Evolutionary conservation across 2,329 filamentous ascomycete genomes (phyloP), one percentile per base, ranked within the genome.

Genomic region (Thielaviopsis euricoi): DNA sequence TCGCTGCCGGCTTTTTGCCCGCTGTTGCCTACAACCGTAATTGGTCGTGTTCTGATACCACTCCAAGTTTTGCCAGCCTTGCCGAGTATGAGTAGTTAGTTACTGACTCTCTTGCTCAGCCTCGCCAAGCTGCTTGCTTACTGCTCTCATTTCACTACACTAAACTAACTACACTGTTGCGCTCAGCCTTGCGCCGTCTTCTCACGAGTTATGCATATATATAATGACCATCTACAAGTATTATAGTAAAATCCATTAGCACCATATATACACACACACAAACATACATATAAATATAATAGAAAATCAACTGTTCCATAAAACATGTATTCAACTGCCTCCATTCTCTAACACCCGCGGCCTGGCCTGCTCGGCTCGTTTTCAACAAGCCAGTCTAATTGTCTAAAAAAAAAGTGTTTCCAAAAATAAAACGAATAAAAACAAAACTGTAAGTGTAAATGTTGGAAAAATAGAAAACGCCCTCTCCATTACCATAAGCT

Each of bases 1-100:
- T 82, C 60, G 70, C 72, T 29, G 76, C 76, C 1, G 81, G 81
- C 0, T 83, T 82, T 43, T 67, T 89, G 70, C 85, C 85, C 0
- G 65, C 68, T 25, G 74, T 77, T 65, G 79, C 79, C 1, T 81
- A 80, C 66, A 67, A 72, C 19, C 72, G 74, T 15, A 68, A 70
- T 7, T 81, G 79, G 63, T 76, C 74, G 58, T 81, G 79, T 53
- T 49, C 64, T 9, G 26, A 62, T 15, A 62, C 63, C 5, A 60
- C 66, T 3, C 69, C 68, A 6, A 62, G 53, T 50, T 69, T 70
- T 60, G 64, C 62, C 6, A 65, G 61, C 15, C 57, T 70, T 37
- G 62, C 66, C 3, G 68, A 70, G 61, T 59, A 58, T 50, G 21
- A 60, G 49, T 61, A 29, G 57, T 48, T 17, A 6, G 10, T 40